Evolutionary conservation across 805 yeast genomes (phyloP), one percentile per base, ranked within the genome.

Genomic region (Komagataella populi): DNA sequence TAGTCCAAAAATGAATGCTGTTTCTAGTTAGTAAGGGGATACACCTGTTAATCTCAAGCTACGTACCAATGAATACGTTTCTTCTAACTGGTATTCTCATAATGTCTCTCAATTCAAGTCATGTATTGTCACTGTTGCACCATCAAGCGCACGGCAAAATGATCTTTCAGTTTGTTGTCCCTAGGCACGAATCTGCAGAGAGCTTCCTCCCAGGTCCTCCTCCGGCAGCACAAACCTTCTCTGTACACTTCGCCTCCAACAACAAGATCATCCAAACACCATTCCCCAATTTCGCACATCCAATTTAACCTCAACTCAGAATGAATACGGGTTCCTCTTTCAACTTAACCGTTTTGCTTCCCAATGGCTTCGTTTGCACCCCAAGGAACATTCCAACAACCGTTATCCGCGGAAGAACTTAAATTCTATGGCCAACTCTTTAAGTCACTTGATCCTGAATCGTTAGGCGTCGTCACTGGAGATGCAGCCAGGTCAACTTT

Each of bases 381-480:
- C n/a, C 23, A 36, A 16, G 45, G 45, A 44, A 24, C 49, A 16
- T 45, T 65, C 30, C 55, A 58, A 46, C 63, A 63, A 54, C 66
- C 70, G 30, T 68, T 83, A 54, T 74, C 93, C 7, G 71, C 81
- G 22, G 96, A 87, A 54, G 99, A 93, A 67, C 80, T 84, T 64
- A 71, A 73, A 55, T 70, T 79, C 51, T 89, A 80, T 63, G 80
- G 85, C n/a, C 81, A 79, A 53, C 73, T 89, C 50, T 93, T 93
- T 72, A 77, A 77, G 55, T 73, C 84, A 47, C 73, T 91, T 58
- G 99, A 93, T 65, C 77, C 83, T 3, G 93, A 86, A 59, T 74
- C 76, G 47, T 68, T 84, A 47, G 96, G 96, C 4, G 74, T 84
- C 30, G 84, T 91, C 53, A 85, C 96, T 3, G 99, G 99, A 43